phyloP scores from a whole-genome alignment of 495 filamentous ascomycete species.

The Cladorrhinum samala region DNA sequence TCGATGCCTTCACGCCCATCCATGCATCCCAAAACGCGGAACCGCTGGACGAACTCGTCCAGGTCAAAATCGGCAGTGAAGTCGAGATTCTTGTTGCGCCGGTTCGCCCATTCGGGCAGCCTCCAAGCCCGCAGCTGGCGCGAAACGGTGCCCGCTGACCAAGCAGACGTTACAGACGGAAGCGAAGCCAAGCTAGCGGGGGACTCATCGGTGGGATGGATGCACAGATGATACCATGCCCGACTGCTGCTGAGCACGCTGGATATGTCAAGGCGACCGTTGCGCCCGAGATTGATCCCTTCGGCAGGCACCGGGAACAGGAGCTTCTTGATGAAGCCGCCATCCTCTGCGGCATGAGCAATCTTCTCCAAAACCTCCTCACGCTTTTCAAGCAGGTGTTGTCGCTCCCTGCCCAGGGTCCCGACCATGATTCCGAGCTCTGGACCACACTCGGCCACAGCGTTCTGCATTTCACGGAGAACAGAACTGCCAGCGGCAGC shows the following conservation, averaged over 20 bases:
- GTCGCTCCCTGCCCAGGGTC: slow-evolving; percentile 59
- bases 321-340: slow-evolving; percentile 76
- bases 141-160: slow-evolving; percentile 89
- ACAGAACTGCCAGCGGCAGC: slow-evolving; percentile 66
- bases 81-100: slow-evolving; percentile 84
- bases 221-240: slow-evolving; percentile 89
- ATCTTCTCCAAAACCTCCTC: slow-evolving; percentile 83
- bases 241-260: slow-evolving; percentile 68
- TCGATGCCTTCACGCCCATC: slow-evolving; percentile 92
- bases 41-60: slow-evolving; percentile 82
- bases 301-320: slow-evolving; percentile 72
- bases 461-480: slow-evolving; percentile 74
- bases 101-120: slow-evolving; percentile 92
- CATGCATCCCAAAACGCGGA: slow-evolving; percentile 74
- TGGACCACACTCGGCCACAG: slow-evolving; percentile 68
- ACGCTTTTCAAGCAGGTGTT: slow-evolving; percentile 71
- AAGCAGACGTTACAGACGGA: slow-evolving; percentile 58
- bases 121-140: slow-evolving; percentile 89
- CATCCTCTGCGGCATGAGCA: slow-evolving; percentile 69
- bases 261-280: slow-evolving; percentile 69
- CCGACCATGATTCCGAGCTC: slow-evolving; percentile 74
- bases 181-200: slow-evolving; percentile 61
- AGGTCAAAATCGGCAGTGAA: slow-evolving; percentile 95
- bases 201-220: slow-evolving; percentile 86
- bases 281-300: slow-evolving; percentile 65